Evolutionary conservation across 202 grass and related monocot genomes (phyloP).

Genomic region (Carex arenaria): DNA sequence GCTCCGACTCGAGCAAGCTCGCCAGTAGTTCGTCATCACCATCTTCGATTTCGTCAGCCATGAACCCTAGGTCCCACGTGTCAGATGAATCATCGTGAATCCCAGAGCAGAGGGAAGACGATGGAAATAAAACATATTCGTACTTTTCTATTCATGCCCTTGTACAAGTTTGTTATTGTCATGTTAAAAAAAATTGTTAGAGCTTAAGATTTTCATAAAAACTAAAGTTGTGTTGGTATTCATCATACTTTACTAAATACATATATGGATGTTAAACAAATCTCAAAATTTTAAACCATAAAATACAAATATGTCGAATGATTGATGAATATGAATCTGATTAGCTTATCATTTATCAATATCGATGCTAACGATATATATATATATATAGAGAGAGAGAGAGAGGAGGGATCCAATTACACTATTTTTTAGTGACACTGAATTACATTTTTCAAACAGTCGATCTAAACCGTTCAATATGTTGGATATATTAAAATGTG

Average conservation of each 20-base stretch:
- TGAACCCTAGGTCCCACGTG: slow-evolving; percentile 9
- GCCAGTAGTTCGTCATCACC: slow-evolving; percentile 69
- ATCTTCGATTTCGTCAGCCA: slow-evolving; percentile 36
- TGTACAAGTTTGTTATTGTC: neutral
- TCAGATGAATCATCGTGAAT: neutral
- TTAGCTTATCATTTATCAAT: no score
- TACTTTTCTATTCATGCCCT: neutral
- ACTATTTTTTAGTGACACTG: no score
- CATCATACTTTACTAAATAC: neutral
- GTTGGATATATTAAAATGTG: no score
- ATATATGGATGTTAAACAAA: neutral
- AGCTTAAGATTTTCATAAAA: no score
- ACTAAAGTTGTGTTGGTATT: no score
- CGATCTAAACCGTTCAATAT: no score
- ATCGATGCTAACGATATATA: neutral
- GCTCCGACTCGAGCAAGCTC: slow-evolving; percentile 80
- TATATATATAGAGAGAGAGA: no score
- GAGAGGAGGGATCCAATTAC: no score
- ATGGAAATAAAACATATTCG: neutral
- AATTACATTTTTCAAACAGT: no score
- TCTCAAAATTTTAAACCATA: neutral
- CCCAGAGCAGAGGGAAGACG: neutral
- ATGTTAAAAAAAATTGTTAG: neutral
- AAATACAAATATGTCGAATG: neutral
- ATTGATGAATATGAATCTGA: neutral